A percentile compares a stretch with the other conserved stretches of the same genome.
phyloP scores from a whole-genome alignment of 2,329 filamentous ascomycete genomes.

The Fusarium albidum region DNA sequence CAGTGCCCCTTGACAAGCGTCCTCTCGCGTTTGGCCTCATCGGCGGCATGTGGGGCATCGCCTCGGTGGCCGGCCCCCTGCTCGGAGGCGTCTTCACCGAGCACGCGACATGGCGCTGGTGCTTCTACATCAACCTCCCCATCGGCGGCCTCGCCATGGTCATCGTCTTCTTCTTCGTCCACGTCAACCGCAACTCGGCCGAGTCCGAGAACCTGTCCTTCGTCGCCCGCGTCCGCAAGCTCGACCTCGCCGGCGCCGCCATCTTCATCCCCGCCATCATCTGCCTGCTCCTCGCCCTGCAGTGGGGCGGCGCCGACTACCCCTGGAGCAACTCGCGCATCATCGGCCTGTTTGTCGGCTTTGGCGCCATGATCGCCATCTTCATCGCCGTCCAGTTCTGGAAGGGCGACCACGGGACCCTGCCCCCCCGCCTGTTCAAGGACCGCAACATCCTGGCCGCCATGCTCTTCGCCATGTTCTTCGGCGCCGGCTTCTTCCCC shows the following conservation, averaged over 20 bases:
- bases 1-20: constrained; percentile 61
- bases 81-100: constrained; percentile 61
- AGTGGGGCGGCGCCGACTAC: constrained; percentile 63
- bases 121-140: constrained; percentile 58
- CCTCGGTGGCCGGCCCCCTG: constrained; percentile 59
- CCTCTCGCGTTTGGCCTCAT: constrained; percentile 63
- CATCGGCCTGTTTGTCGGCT: constrained; percentile 60
- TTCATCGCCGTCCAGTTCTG: constrained; percentile 59
- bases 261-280: constrained; percentile 61
- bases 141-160: constrained; percentile 57
- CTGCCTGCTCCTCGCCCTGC: constrained; percentile 62
- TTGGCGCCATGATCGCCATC: constrained; percentile 52
- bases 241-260: constrained; percentile 59
- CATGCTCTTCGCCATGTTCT: constrained; percentile 56
- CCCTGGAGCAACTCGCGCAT: constrained; percentile 58
- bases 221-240: constrained; percentile 49
- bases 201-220: constrained; percentile 46
- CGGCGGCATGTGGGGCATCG: constrained; percentile 65
- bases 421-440: constrained; percentile 56
- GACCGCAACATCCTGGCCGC: constrained; percentile 51
- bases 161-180: constrained; percentile 57
- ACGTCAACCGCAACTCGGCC: constrained; percentile 48
- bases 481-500: constrained; percentile 61
- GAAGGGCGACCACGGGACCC: constrained; percentile 52
- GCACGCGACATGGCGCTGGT: constrained; percentile 61